Percentiles rank a stretch among this genome's conserved stretches.
Conservation (phyloP, 2,329 filamentous ascomycete genomes). For the Mariannaea sp. region DNA sequence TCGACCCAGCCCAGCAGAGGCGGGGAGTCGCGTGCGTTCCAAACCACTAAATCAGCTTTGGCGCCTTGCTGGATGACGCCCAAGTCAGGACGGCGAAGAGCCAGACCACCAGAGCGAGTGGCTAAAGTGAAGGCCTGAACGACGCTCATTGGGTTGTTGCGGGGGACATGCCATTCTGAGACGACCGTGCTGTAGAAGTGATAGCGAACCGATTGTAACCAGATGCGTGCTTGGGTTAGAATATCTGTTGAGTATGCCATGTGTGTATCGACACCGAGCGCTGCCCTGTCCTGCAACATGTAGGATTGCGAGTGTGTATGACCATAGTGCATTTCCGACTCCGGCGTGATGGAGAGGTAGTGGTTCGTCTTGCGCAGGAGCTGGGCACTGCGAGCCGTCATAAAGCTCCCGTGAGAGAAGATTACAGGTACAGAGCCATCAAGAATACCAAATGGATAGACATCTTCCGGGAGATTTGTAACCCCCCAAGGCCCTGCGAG, state of each 20-base stretch:
- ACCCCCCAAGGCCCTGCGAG: slow-evolving; percentile 46
- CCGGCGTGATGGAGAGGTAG: slow-evolving; percentile 61
- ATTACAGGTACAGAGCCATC: slow-evolving; percentile 54
- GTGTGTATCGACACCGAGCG: slow-evolving; percentile 60
- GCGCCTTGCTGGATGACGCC: slow-evolving; percentile 55
- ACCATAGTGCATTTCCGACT: slow-evolving; percentile 65
- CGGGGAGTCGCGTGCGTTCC: slow-evolving; percentile 53
- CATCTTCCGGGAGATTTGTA: slow-evolving; percentile 46
- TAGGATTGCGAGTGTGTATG: slow-evolving; percentile 52
- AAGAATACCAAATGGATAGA: slow-evolving; percentile 46
- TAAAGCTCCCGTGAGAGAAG: slow-evolving; percentile 56
- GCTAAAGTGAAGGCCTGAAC: slow-evolving; percentile 61
- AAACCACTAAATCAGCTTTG: slow-evolving; percentile 60
- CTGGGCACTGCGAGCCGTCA: slow-evolving; percentile 45
- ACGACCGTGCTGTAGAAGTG: slow-evolving; percentile 47
- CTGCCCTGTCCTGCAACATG: slow-evolving; percentile 54
- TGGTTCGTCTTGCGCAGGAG: slow-evolving; percentile 56
- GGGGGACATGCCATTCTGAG: slow-evolving; percentile 46
- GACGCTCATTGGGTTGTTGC: slow-evolving; percentile 56
- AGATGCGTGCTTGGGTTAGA: slow-evolving; percentile 57
- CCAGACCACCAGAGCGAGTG: slow-evolving; percentile 57
- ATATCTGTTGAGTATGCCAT: slow-evolving; percentile 57
- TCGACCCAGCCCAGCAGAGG: slow-evolving; percentile 59
- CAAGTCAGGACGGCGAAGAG: slow-evolving; percentile 56
- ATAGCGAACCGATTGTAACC: slow-evolving; percentile 53